phyloP scores from a whole-genome alignment of 768 basidiomycete genomes.

The Lepiota brunneoincarnata region DNA sequence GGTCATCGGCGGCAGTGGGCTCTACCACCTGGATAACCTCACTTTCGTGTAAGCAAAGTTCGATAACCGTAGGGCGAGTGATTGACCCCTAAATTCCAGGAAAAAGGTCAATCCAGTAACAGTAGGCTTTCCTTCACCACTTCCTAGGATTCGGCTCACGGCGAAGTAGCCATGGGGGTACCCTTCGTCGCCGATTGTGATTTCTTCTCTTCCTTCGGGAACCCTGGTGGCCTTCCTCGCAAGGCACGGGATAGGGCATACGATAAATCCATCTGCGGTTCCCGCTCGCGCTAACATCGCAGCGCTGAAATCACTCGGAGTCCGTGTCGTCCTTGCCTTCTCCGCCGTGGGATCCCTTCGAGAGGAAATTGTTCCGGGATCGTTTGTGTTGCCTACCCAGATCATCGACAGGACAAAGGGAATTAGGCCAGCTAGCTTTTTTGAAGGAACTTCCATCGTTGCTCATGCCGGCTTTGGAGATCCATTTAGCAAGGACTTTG shows the following conservation, averaged over 20 bases:
- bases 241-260: constrained; percentile 84
- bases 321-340: constrained; percentile 88
- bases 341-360: constrained; percentile 93
- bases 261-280: constrained; percentile 74
- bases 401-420: constrained; percentile 98
- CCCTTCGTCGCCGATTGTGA: constrained; percentile 90
- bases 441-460: constrained; percentile 77
- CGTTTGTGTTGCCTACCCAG: constrained; percentile 85
- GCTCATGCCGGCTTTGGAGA: constrained; percentile 95
- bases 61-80: not conserved
- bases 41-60: constrained; percentile 68
- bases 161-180: constrained; percentile 82
- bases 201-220: constrained; percentile 83
- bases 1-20: constrained; percentile 88
- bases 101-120: constrained; percentile 79
- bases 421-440: constrained; percentile 84
- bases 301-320: constrained; percentile 89
- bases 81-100: constrained; percentile 32
- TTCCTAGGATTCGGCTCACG: not conserved
- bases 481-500: constrained; percentile 71
- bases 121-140: constrained; percentile 41
- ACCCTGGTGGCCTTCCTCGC: constrained; percentile 85
- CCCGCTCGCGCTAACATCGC: constrained; percentile 93
- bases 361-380: constrained; percentile 89
- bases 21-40: constrained; percentile 92